Evolutionary conservation across 169 alveolate species (phyloP).

Genomic region (Plasmodium gaboni): DNA sequence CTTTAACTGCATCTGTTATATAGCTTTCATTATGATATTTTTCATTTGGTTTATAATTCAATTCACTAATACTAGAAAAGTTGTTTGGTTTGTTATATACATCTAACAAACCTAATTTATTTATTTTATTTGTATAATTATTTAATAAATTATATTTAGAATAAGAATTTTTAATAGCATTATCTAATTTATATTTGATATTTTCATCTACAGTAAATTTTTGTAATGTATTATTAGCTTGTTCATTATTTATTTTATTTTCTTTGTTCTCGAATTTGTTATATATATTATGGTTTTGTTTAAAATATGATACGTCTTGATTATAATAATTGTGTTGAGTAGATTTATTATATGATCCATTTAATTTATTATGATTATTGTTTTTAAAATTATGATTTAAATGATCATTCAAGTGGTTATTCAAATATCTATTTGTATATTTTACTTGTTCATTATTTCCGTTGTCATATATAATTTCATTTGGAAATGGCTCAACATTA

Average conservation of each 20-base stretch:
- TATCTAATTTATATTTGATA: constrained; percentile 17
- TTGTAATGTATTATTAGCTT: neutral
- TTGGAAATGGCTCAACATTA: no score
- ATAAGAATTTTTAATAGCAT: constrained; percentile 45
- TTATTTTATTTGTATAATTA: constrained; percentile 30
- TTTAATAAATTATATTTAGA: constrained; percentile 6
- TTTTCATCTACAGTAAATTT: constrained; percentile 4
- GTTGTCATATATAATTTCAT: no score
- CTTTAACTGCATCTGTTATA: neutral
- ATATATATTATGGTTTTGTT: neutral
- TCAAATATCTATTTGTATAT: no score
- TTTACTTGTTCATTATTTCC: no score
- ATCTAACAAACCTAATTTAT: constrained; percentile 28
- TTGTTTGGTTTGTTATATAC: neutral
- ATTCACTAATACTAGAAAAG: neutral
- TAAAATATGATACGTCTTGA: no score
- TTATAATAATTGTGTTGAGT: neutral
- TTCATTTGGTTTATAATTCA: neutral
- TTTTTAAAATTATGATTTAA: no score
- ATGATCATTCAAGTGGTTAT: no score
- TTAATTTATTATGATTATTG: no score
- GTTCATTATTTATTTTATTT: no score
- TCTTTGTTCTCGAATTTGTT: neutral
- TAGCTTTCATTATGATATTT: neutral
- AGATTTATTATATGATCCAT: no score